phyloP scores from a whole-genome alignment of 2,329 filamentous ascomycete species.

The Colletotrichum kahawae region DNA sequence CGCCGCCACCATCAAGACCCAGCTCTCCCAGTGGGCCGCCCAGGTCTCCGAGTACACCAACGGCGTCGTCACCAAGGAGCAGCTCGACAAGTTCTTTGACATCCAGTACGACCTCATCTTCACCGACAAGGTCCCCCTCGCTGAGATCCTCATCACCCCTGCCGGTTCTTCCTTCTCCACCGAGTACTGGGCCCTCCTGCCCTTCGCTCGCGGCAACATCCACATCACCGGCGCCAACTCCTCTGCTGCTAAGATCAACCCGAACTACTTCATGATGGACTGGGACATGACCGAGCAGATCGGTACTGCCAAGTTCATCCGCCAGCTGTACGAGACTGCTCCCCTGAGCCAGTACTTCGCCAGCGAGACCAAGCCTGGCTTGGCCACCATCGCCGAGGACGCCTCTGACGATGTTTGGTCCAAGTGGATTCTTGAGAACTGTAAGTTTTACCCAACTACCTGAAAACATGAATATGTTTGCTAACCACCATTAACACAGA shows the following conservation, averaged over 20 bases:
- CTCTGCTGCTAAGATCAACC: conserved; percentile 38
- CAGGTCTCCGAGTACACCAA: conserved; percentile 9
- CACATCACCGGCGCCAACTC: conserved; percentile 40
- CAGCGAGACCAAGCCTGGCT: conserved; percentile 24
- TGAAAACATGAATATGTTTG: neutral
- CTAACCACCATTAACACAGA: neutral
- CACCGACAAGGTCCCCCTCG: conserved; percentile 46
- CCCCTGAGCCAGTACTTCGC: conserved; percentile 28
- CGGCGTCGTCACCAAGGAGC: conserved; percentile 14
- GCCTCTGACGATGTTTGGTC: conserved; percentile 28
- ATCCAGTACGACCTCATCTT: conserved; percentile 56
- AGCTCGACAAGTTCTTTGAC: conserved; percentile 43
- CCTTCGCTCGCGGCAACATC: conserved; percentile 44
- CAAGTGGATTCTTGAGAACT: conserved; percentile 10
- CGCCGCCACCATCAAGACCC: neutral
- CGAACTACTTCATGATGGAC: conserved; percentile 38
- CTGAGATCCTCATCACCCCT: conserved; percentile 47
- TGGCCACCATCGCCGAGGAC: conserved; percentile 29
- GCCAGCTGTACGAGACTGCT: conserved; percentile 33
- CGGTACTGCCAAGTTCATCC: conserved; percentile 31
- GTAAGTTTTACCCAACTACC: neutral
- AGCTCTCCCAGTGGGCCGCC: neutral
- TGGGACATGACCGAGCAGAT: conserved; percentile 38
- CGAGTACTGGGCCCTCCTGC: conserved; percentile 41
- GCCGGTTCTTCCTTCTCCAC: conserved; percentile 36